phyloP scores from a whole-genome alignment of 176 grass and related monocot genomes.

The Tillandsia leiboldiana region DNA sequence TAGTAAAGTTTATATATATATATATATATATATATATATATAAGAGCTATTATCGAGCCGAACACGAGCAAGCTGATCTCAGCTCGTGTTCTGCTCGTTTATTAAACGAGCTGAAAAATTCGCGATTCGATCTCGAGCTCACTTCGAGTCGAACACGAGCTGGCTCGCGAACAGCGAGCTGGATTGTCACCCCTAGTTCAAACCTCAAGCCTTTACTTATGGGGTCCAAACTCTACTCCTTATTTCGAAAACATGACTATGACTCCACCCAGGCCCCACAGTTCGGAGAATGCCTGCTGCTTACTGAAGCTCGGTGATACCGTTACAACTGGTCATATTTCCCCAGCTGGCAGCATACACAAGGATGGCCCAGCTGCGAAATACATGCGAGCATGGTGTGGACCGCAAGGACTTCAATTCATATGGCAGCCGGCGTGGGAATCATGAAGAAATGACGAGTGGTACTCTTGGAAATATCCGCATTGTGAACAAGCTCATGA shows the following conservation, averaged over 20 bases:
- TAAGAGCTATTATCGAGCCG: no score
- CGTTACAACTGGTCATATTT: slow-evolving; percentile 89
- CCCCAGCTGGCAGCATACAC: slow-evolving; percentile 86
- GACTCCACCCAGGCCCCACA: slow-evolving; percentile 32
- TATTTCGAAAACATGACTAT: slow-evolving; percentile 43
- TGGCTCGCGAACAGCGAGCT: no score
- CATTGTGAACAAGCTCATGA: slow-evolving; percentile 78
- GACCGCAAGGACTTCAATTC: slow-evolving; percentile 81
- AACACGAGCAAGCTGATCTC: no score
- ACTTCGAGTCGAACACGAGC: no score
- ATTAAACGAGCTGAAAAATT: no score
- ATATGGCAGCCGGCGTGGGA: slow-evolving; percentile 76
- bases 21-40: no score
- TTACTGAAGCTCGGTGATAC: slow-evolving; percentile 80
- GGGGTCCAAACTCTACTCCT: slow-evolving; percentile 38
- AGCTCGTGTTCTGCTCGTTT: no score
- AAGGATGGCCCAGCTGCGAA: slow-evolving; percentile 79
- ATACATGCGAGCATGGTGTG: slow-evolving; percentile 66
- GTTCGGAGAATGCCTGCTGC: slow-evolving; percentile 70
- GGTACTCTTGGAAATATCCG: slow-evolving; percentile 93
- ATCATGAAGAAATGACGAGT: slow-evolving; percentile 83
- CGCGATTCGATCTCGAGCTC: no score
- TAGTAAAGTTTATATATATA: no score
- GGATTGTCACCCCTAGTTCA: no score
- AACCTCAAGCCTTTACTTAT: slow-evolving; percentile 28